Base-by-base conservation (phyloP, 2,329 filamentous ascomycete species). In the Cordyceps fumosorosea region DNA sequence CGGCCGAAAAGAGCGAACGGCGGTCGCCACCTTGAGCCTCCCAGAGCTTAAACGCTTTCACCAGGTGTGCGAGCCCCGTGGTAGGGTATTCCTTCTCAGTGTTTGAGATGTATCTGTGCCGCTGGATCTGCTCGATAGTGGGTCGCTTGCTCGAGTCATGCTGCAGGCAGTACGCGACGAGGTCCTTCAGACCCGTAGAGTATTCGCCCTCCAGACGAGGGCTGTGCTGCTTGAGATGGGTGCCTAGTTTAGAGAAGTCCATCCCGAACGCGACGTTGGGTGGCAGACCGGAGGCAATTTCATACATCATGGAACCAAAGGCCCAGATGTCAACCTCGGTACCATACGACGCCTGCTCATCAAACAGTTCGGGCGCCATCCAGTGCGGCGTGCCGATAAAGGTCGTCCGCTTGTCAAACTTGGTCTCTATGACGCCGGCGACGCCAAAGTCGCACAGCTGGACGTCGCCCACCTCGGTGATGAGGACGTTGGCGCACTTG, bases 371-470 rank as follows among this genome's bases (percentile, higher is more conserved):
- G 0, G 89, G 89, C 0, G 91, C 89, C 90, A 95, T 93, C 89
- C 90, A 95, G 73, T 93, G 87, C 3, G 88, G 88, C 0, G 91
- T 95, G 24, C 90, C 90, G 62, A 93, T 89, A 55, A 93, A 88
- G 0, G 90, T 93, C 4, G 88, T 88, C 59, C 90, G 81, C 75
- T 95, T 95, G 68, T 89, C 87, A 60, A 87, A 82, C 66, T 89
- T 88, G 48, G 82, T 88, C 71, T 93, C 89, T 62, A 93, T 84
- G 53, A 91, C 84, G 51, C 89, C 89, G 34, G 90, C 89, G 54
- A 95, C 89, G 66, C 91, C 90, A 72, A 95, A 95, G 71, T 95
- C 90, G 70, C 90, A 92, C 40, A 95, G 82, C 72, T 95, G 90
- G 8, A 95, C 88, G 32, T 84, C 79, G 29, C 90, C 90, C 42